Evolutionary conservation across 2,329 filamentous ascomycete species (phyloP), one percentile per base, ranked within the genome.

Genomic region (Colletotrichum incanum): DNA sequence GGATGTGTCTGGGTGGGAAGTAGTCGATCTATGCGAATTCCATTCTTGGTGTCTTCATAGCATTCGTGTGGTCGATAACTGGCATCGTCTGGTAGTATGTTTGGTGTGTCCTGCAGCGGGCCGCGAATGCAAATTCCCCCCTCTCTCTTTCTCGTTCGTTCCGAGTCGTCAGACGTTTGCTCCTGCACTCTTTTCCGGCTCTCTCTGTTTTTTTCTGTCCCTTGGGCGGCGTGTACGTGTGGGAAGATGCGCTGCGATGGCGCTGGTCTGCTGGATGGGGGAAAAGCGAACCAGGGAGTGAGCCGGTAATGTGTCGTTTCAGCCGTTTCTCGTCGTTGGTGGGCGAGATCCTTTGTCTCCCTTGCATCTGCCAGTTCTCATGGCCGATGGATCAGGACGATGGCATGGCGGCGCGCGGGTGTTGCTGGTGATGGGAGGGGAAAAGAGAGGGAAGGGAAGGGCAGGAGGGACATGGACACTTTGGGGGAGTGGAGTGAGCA

Each of bases 391-490:
- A 64, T 70, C 70, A 73, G 72, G 71, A 54, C 31, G 66, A 60
- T 77, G 75, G 76, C 76, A 79, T 79, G 76, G 72, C 75, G 74
- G 76, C 74, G 73, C 34, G 31, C 59, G 59, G 39, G 43, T 39
- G 45, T 68, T 73, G 75, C n/a, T n/a, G 45, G 54, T 26, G 56
- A 41, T n/a, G 45, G 47, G 41, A 61, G 37, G 41, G 47, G 45
- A 58, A 50, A 60, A 59, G 66, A 55, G 60, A 63, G 55, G 50
- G 34, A 69, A 58, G 37, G n/a, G 65, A 55, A 73, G 61, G 52
- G 60, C 41, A 69, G 39, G 45, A 52, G 9, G 23, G 50, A 20
- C 34, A 61, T 7, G 18, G 20, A 43, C 20, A 45, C 26, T 3
- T 41, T 45, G 14, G 37, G 23, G 58, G 49, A 58, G 65, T 65